Evolutionary conservation across 495 filamentous ascomycete species (phyloP).

Genomic region (Hypoxylon perforatum): DNA sequence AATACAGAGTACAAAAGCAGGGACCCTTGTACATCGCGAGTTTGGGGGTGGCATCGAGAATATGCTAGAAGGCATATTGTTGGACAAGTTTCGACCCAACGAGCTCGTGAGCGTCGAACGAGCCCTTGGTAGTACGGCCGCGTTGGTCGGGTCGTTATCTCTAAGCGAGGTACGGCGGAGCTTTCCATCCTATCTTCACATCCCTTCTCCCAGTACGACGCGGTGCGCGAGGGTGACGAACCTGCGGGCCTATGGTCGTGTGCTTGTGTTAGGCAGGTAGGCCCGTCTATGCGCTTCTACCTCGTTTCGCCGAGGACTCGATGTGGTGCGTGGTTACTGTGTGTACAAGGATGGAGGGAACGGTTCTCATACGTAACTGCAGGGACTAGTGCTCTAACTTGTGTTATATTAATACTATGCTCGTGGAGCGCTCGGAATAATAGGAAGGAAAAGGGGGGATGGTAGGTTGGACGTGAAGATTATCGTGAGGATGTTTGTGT

Average conservation of each 20-base stretch:
- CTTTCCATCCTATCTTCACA: not conserved
- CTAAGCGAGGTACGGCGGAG: not conserved
- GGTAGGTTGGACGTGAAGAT: not conserved
- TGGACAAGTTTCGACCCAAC: not conserved
- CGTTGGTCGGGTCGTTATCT: not conserved
- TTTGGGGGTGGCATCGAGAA: too few species aligned
- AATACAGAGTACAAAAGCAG: too few species aligned
- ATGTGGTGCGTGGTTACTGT: constrained; percentile 30
- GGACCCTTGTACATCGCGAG: too few species aligned
- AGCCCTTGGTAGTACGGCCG: not conserved
- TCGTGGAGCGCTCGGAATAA: constrained; percentile 25
- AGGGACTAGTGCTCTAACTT: not conserved
- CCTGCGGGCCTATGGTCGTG: constrained; percentile 18
- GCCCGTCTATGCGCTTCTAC: not conserved
- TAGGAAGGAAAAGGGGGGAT: not conserved
- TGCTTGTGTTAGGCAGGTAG: constrained; percentile 3
- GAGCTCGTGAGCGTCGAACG: not conserved
- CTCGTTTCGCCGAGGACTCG: constrained; percentile 21
- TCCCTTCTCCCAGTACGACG: not conserved
- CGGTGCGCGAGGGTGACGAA: not conserved
- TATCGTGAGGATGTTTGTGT: not conserved
- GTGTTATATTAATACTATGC: constrained; percentile 14
- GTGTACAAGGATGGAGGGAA: not conserved
- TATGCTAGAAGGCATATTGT: not conserved
- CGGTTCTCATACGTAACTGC: constrained; percentile 7